Base-by-base conservation (phyloP, 2,329 filamentous ascomycete species). In the Colletotrichum salicis region DNA sequence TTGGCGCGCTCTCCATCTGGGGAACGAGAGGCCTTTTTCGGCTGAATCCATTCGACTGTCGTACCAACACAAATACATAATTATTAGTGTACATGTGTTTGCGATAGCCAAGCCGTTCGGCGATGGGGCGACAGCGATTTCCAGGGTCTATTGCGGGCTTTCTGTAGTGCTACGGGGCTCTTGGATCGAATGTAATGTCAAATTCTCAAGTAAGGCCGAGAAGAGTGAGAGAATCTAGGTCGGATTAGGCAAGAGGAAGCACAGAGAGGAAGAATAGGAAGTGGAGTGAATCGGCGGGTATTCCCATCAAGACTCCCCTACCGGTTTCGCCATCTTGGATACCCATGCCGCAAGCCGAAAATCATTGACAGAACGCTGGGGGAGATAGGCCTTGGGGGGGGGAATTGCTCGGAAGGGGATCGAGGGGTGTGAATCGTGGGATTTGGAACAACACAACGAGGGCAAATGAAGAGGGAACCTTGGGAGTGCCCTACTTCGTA, bases 201-300 rank as follows among this genome's bases (percentile, higher is more conserved):
- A 35, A 54, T 59, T 33, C 27, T 31, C 15, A 58, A 29, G 61
- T 59, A 66, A n/a, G 33, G 62, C 41, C 51, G 58, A 55, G 33
- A 48, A 56, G 65, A 37, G 59, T 69, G 65, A 69, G 59, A 35
- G 59, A 71, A 64, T 71, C 59, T 35, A n/a, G 22, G 8, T 71
- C 35, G 33, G 33, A 45, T 62, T 62, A 33, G 69, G 64, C 57
- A 64, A 69, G 69, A 69, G 59, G 59, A 54, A 71, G 54, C 52
- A 68, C 69, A 41, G 52, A 62, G 64, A 11, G 29, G 58, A 24
- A 41, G 7, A 35, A 27, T 22, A 19, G 35, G 35, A 37, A 41
- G 31, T 54, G 67, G 55, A 22, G 58, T 62, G 31, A 31, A 56
- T 56, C 55, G 61, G 33, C 67, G 61, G 67, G 61, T 65, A 55